Conservation (phyloP, 2,329 filamentous ascomycete species). For the Cucurbitaria berberidis region DNA sequence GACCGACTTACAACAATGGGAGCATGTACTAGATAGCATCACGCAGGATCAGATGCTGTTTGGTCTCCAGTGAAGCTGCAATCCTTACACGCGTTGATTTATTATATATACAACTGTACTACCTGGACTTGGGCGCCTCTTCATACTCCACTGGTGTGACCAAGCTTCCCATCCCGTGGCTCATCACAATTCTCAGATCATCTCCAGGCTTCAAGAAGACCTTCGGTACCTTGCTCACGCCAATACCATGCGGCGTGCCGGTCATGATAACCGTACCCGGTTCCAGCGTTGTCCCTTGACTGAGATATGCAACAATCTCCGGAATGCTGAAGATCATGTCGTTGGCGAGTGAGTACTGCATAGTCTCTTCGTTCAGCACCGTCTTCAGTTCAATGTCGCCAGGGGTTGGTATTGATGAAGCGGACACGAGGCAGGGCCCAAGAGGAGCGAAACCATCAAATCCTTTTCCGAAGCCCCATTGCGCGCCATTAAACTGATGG, state of each 20-base stretch:
- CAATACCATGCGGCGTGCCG: slow-evolving; percentile 53
- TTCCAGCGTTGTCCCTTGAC: slow-evolving; percentile 48
- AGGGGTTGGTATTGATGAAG: slow-evolving; percentile 50
- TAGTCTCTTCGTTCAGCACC: slow-evolving; percentile 52
- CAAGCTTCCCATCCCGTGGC: slow-evolving; percentile 23
- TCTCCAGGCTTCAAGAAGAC: slow-evolving; percentile 49
- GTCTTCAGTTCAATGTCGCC: slow-evolving; percentile 50
- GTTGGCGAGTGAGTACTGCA: slow-evolving; percentile 46
- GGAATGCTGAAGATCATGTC: slow-evolving; percentile 58
- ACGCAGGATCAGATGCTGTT: slow-evolving; percentile 17
- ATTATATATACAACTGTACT: neutral
- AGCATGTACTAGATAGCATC: slow-evolving; percentile 23
- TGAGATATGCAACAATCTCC: slow-evolving; percentile 53
- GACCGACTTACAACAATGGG: slow-evolving; percentile 25
- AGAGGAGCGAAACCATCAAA: slow-evolving; percentile 62
- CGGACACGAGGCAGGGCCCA: slow-evolving; percentile 55
- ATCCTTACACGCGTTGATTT: neutral
- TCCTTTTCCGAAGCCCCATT: slow-evolving; percentile 61
- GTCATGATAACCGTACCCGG: slow-evolving; percentile 55
- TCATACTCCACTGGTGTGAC: slow-evolving; percentile 24
- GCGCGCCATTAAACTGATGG: slow-evolving; percentile 51
- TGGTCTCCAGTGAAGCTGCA: neutral
- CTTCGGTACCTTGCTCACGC: slow-evolving; percentile 50
- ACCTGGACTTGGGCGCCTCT: slow-evolving; percentile 1
- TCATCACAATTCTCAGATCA: slow-evolving; percentile 50